Evolutionary conservation across 2,329 filamentous ascomycete species (phyloP), one percentile per base, ranked within the genome.

Genomic region (Zarea fungicola): DNA sequence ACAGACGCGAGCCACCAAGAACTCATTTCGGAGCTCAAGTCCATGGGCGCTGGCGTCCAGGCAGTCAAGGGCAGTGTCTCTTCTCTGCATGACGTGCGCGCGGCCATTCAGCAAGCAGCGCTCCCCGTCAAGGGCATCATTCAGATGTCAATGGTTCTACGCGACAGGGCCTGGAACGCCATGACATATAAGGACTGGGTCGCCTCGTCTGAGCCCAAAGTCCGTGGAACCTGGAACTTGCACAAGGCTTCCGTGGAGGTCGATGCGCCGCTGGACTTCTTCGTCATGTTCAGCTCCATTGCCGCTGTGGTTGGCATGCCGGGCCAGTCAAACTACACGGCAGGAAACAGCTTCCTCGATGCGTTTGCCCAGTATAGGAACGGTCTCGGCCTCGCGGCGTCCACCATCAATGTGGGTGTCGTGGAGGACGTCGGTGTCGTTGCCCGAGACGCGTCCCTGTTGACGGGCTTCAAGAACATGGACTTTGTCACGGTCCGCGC

Each of bases 341-440:
- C 68, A 1, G 69, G 61, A n/a, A 73, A 72, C 52, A 58, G 61
- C 5, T 74, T 65, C 55, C 56, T 69, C 42, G 65, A 72, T 25
- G 57, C 61, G 2, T 62, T 73, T 36, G 65, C 60, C 6, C 59
- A 61, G 5, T 66, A 66, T 39, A 64, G 71, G 9, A 56, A 59
- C 6, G 35, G 42, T 1, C 54, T 53, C 10, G 46, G 46, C 7
- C 19, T 42, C 2, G 28, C n/a, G 3, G 26, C 25, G 13, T 59
- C 62, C 1, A 51, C 55, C 14, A 60, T 74, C 6, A 60, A 73
- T 51, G 56, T 73, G 21, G 51, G 54, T 8, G 42, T 50, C 2
- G 56, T 72, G 9, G 58, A 63, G 3, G 68, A 64, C 11, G 57
- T 65, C 5, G 71, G 71, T 4, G 65, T 61, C 44, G 54, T 71